Conservation (phyloP, 163 green algal genomes). For the Trebouxiophyceae sp. region DNA sequence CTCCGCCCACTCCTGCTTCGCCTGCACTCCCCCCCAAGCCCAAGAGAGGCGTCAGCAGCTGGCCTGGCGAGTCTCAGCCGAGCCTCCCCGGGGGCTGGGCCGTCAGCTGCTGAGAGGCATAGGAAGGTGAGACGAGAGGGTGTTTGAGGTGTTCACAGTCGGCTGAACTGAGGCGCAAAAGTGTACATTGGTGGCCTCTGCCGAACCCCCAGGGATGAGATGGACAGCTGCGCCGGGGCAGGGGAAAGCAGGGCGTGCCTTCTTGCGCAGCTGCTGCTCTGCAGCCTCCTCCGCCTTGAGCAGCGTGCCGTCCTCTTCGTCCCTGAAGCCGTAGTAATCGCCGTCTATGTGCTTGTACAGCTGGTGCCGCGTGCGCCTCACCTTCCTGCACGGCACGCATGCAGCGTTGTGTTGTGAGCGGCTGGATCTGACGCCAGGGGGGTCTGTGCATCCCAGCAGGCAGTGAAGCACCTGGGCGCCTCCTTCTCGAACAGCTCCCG, state of each 20-base stretch:
- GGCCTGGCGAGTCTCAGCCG: neutral
- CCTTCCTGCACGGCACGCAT: slow-evolving; percentile 26
- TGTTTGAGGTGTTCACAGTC: no score
- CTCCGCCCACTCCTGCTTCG: slow-evolving; percentile 56
- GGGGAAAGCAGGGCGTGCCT: slow-evolving; percentile 21
- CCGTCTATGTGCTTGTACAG: slow-evolving; percentile 85
- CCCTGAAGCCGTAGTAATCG: slow-evolving; percentile 96
- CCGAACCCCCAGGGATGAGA: neutral
- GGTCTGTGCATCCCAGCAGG: neutral
- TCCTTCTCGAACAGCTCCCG: slow-evolving; percentile 96
- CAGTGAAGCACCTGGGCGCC: slow-evolving; percentile 15
- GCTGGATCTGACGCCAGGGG: neutral
- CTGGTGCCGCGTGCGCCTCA: slow-evolving; percentile 69
- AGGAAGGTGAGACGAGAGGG: no score
- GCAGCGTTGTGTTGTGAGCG: neutral
- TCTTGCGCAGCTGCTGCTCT: slow-evolving; percentile 50
- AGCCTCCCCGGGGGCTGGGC: neutral
- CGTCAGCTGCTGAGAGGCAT: neutral
- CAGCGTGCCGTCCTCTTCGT: slow-evolving; percentile 96
- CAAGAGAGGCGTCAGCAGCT: neutral
- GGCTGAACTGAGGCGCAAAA: no score
- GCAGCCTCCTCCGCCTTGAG: slow-evolving; percentile 74
- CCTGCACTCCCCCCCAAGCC: slow-evolving; percentile 22
- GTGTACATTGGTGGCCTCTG: no score
- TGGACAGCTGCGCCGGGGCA: no score